Evolutionary conservation across 2,329 filamentous ascomycete genomes (phyloP), one percentile per base, ranked within the genome.

Genomic region (Amesomyces nigricolor): DNA sequence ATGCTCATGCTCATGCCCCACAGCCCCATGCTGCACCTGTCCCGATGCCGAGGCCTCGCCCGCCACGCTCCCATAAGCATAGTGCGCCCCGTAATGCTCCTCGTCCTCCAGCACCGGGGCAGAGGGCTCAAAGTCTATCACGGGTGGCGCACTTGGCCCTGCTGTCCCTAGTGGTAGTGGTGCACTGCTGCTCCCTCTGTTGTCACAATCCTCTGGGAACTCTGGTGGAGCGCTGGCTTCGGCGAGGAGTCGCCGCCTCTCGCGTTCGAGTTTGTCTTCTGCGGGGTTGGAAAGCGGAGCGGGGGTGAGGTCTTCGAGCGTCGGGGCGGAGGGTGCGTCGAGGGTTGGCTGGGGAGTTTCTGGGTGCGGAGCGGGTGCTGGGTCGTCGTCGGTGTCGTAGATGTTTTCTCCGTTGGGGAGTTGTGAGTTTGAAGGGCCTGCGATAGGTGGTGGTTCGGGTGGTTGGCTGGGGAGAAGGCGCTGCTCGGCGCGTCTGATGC

Each of bases 201-300:
- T 64, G 17, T 77, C 73, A 57, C 74, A 75, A 60, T 83, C 80
- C 5, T 78, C 75, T 0, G 79, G 78, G 44, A 82, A 78, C 10
- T 78, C 75, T 3, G 78, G 78, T 4, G 86, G 86, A 8, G 81
- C 80, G 67, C 85, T 87, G 7, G 81, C 81, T 64, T 87, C 79
- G 50, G 77, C 73, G 57, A 87, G 73, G n/a, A 89, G 69, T 38
- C 85, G 75, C 54, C 74, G 79, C 17, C 84, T 77, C 67, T 91
- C 87, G 6, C 90, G 73, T 67, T 95, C 89, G 63, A 86, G 83
- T 68, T 95, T 94, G 68, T 95, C 91, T 53, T 94, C 88, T 13
- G 71, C 74, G 3, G 72, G 59, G 19, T 67, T 59, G 60, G 69
- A 62, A 5, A 62, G 62, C 8, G 61, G 38, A 9, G 53, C 62